Base-by-base conservation (phyloP, 768 basidiomycete species). In the Ramaria rubella region DNA sequence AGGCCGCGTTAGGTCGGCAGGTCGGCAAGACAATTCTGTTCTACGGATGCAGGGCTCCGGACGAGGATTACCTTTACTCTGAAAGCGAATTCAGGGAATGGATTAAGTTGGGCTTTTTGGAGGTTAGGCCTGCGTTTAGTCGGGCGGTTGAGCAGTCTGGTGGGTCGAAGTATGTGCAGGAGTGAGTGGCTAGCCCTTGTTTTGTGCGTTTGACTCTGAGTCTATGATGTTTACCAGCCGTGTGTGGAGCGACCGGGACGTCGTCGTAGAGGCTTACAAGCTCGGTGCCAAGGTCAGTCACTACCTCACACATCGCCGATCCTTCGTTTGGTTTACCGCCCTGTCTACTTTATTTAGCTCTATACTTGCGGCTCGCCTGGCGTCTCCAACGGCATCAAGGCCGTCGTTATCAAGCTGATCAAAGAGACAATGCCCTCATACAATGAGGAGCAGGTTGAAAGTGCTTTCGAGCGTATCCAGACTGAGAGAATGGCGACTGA, bases 401-500 rank as follows among this genome's bases (percentile, higher is more conserved):
- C 65, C 7, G 66, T 63, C 12, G 65, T 74, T 8, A 67, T 73
- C 1, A 67, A 71, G 21, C 69, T 78, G 27, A 69, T 76, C 58
- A 65, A 68, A 57, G 57, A 59, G 8, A 50, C 49, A 14, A 9
- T 49, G 34, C 42, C 49, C 31, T 19, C 52, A 12, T n/a, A n/a
- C n/a, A n/a, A n/a, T n/a, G n/a, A n/a, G n/a, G n/a, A n/a, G n/a
- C 59, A 59, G 2, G 49, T 60, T 19, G 58, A 62, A 36, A 64
- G 67, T 11, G 62, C 59, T 4, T 73, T 75, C 55, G 66, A 71
- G 55, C 61, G 60, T 33, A 65, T 75, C 12, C 69, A 67, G 30
- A 68, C 70, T n/a, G 73, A 70, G 7, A 67, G 77, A 17, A 77
- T 74, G 59, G 75, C 75, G 2, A 75, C 75, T 2, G 77, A 77